These are phyloP conservation scores for Paramyrothecium roridum DNA, from an alignment of 2,329 filamentous ascomycete species.

Conservation along the genomic window DNA sequence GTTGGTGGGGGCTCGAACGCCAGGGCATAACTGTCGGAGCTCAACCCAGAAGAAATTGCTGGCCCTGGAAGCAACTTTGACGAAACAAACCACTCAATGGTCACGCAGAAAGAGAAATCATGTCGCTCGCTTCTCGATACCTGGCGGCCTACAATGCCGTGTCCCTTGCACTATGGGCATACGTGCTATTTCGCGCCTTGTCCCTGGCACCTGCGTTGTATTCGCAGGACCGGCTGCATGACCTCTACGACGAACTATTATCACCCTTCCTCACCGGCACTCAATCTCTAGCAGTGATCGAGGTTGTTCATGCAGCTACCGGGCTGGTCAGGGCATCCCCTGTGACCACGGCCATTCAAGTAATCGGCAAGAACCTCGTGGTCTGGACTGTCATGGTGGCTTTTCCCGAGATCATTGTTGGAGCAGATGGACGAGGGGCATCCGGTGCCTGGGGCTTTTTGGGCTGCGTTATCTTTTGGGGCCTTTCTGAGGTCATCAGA, in stretches of 20 bases:
- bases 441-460: constrained; percentile 2
- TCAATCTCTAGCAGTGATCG: constrained; percentile 3
- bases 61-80: not conserved
- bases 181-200: not conserved
- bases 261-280: constrained; percentile 1
- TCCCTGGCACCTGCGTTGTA: not conserved
- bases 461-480: constrained; percentile 3
- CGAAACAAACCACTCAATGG: no score
- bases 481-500: constrained; percentile 4
- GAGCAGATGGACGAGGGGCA: not conserved
- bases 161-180: constrained; percentile 1
- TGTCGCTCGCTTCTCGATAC: not conserved
- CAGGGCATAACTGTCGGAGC: not conserved
- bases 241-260: constrained; percentile 1
- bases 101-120: not conserved
- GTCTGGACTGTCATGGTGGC: constrained; percentile 6
- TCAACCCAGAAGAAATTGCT: not conserved
- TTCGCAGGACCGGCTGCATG: not conserved
- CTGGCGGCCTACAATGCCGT: constrained; percentile 3
- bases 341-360: constrained; percentile 5
- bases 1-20: not conserved
- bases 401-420: constrained; percentile 4
- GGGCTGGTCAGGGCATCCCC: constrained; percentile 4
- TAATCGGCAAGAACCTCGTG: constrained; percentile 6
- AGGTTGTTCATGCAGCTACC: constrained; percentile 4